phyloP scores from a whole-genome alignment of 352 stramenopile genomes.

The Pythium folliculosum region DNA sequence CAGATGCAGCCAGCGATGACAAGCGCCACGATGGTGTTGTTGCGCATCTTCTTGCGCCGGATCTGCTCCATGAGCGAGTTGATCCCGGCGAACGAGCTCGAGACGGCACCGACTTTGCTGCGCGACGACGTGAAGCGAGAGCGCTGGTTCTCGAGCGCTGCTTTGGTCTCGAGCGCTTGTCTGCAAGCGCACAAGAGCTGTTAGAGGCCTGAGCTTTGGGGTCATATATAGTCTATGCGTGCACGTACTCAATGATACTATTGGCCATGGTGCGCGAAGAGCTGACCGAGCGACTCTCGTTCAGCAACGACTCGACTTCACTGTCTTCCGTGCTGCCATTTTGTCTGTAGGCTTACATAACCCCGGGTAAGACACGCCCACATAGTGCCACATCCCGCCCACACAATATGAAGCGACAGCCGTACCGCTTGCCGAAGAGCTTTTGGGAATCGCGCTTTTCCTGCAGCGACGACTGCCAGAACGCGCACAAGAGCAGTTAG shows the following conservation, averaged over 20 bases:
- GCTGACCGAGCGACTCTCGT: constrained; percentile 77
- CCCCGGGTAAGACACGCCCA: too few relatives aligned
- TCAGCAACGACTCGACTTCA: constrained; percentile 80
- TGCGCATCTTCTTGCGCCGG: constrained; percentile 94
- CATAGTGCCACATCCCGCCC: too few relatives aligned
- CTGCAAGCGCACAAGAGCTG: constrained; percentile 30
- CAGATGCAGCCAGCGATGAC: constrained; percentile 96
- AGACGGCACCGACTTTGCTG: constrained; percentile 82
- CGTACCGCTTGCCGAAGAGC: constrained; percentile 80
- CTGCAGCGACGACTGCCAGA: constrained; percentile 60
- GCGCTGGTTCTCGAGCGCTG: constrained; percentile 90
- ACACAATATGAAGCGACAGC: too few relatives aligned
- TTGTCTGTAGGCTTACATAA: constrained; percentile 33
- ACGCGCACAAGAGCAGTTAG: neutral
- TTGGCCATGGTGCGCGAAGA: constrained; percentile 79
- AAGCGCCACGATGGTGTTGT: constrained; percentile 96
- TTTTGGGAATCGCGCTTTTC: constrained; percentile 84
- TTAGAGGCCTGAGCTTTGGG: neutral
- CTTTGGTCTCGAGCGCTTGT: constrained; percentile 85
- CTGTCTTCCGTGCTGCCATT: constrained; percentile 55
- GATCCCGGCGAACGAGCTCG: constrained; percentile 92
- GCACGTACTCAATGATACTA: constrained; percentile 80
- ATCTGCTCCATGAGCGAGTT: constrained; percentile 97
- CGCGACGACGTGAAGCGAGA: constrained; percentile 83
- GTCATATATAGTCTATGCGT: neutral